A percentile compares a stretch with the other conserved stretches of the same genome.
Evolutionary conservation across 1,139 yeast species (phyloP).

Genomic region (Yarrowia galli): DNA sequence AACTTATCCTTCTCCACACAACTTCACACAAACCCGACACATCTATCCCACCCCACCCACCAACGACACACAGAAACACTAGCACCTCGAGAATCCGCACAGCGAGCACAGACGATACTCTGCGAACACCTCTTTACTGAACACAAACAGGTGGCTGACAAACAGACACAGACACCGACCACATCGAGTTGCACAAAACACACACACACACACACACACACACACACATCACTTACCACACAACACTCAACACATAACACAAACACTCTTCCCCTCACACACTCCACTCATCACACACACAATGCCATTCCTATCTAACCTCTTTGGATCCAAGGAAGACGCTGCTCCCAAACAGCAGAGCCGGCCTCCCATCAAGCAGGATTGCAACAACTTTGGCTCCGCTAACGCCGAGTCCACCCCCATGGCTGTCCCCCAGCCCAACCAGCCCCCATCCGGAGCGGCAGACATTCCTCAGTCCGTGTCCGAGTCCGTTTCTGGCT

Average conservation of each 20-base stretch:
- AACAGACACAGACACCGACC: too few species aligned
- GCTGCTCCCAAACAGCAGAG: slow-evolving; percentile 6
- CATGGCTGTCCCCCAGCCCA: slow-evolving; percentile 37
- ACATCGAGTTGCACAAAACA: too few species aligned
- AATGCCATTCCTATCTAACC: slow-evolving; percentile 35
- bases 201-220: not conserved
- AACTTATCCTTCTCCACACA: slow-evolving; percentile 35
- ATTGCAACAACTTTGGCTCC: slow-evolving; percentile 31
- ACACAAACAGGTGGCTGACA: slow-evolving; percentile 1
- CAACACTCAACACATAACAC: not conserved
- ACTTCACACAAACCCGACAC: not conserved
- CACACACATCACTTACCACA: not conserved
- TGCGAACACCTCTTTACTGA: not conserved
- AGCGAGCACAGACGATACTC: slow-evolving; percentile 13
- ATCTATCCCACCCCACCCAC: not conserved
- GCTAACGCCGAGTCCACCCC: slow-evolving; percentile 38
- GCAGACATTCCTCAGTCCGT: slow-evolving; percentile 1
- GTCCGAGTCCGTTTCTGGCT: slow-evolving; percentile 28
- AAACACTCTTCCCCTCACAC: not conserved
- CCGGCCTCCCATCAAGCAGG: slow-evolving; percentile 29
- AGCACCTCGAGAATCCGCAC: slow-evolving; percentile 10
- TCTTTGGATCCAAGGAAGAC: slow-evolving; percentile 26
- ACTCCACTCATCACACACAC: not conserved
- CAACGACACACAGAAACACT: not conserved
- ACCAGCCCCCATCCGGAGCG: not conserved